A percentile compares a stretch with the other conserved stretches of the same genome.
phyloP scores from a whole-genome alignment of 2,329 filamentous ascomycete species.

The Alternaria metachromatica region DNA sequence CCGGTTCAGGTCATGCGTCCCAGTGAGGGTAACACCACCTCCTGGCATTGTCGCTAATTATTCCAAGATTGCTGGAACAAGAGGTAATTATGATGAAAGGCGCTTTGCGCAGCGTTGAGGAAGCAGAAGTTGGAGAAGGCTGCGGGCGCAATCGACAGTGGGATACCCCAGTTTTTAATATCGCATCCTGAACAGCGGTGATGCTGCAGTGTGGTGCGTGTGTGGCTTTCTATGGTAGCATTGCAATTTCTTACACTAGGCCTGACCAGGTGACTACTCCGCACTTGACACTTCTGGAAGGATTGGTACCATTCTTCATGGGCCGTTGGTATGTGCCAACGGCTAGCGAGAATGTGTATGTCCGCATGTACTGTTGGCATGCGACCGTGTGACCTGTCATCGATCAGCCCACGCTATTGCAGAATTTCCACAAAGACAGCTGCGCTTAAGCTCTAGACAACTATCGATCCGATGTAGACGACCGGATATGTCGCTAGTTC shows the following conservation, averaged over 20 bases:
- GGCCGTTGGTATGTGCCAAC: constrained; percentile 16
- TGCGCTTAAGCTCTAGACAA: constrained; percentile 5
- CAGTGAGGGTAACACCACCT: constrained; percentile 44
- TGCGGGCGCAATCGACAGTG: constrained; percentile 22
- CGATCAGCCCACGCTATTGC: neutral
- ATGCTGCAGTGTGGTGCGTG: constrained; percentile 38
- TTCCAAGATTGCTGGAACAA: constrained; percentile 10
- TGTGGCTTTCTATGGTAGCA: constrained; percentile 47
- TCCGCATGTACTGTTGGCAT: constrained; percentile 18
- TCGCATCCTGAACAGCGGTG: constrained; percentile 31
- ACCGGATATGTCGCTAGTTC: constrained; percentile 24
- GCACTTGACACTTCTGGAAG: constrained; percentile 44
- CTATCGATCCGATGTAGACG: constrained; percentile 14
- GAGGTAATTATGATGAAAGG: constrained; percentile 16
- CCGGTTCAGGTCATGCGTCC: constrained; percentile 59
- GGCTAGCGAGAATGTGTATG: constrained; percentile 6
- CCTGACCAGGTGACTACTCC: constrained; percentile 36
- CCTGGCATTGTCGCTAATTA: constrained; percentile 43
- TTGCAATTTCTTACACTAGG: constrained; percentile 35
- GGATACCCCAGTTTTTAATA: constrained; percentile 41
- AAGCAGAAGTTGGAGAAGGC: constrained; percentile 32
- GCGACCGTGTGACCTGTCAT: constrained; percentile 17
- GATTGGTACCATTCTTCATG: constrained; percentile 26
- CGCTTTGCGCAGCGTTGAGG: constrained; percentile 25
- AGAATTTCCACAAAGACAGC: constrained; percentile 1